phyloP scores from a whole-genome alignment of 2,329 filamentous ascomycete species.

The Sphaceloma murrayae region DNA sequence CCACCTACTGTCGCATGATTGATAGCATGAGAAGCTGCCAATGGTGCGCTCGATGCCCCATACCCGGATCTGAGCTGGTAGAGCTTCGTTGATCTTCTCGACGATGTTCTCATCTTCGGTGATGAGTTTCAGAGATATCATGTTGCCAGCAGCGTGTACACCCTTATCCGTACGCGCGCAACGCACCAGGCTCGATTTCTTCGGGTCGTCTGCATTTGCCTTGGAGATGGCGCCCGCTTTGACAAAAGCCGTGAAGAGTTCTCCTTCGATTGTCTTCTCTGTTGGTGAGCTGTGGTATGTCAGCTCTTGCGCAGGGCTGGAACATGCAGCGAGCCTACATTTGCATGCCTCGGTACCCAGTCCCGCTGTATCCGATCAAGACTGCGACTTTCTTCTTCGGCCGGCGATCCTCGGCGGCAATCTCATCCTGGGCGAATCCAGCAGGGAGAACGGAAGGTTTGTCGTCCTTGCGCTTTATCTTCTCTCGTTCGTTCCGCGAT shows the following conservation, averaged over 20 bases:
- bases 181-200: slow-evolving; percentile 87
- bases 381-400: slow-evolving; percentile 97
- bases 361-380: slow-evolving; percentile 89
- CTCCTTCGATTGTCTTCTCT: slow-evolving; percentile 89
- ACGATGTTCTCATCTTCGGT: slow-evolving; percentile 83
- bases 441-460: slow-evolving; percentile 44
- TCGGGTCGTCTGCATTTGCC: slow-evolving; percentile 90
- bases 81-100: slow-evolving; percentile 76
- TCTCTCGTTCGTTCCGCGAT: slow-evolving; percentile 35
- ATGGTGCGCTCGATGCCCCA: slow-evolving; percentile 90
- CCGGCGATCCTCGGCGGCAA: slow-evolving; percentile 72
- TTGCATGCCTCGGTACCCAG: slow-evolving; percentile 96
- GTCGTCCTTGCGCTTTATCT: slow-evolving; percentile 35
- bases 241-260: slow-evolving; percentile 87
- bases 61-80: slow-evolving; percentile 82
- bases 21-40: slow-evolving; percentile 88
- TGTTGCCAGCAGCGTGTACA: slow-evolving; percentile 89
- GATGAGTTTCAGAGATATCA: slow-evolving; percentile 91
- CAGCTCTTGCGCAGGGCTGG: not conserved
- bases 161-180: slow-evolving; percentile 97
- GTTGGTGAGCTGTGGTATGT: slow-evolving; percentile 22
- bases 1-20: slow-evolving; percentile 86
- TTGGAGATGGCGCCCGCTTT: slow-evolving; percentile 89
- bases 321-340: slow-evolving; percentile 41
- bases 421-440: slow-evolving; percentile 66